phyloP scores from a whole-genome alignment of 2,329 filamentous ascomycete species.

The Talaromyces sp. region DNA sequence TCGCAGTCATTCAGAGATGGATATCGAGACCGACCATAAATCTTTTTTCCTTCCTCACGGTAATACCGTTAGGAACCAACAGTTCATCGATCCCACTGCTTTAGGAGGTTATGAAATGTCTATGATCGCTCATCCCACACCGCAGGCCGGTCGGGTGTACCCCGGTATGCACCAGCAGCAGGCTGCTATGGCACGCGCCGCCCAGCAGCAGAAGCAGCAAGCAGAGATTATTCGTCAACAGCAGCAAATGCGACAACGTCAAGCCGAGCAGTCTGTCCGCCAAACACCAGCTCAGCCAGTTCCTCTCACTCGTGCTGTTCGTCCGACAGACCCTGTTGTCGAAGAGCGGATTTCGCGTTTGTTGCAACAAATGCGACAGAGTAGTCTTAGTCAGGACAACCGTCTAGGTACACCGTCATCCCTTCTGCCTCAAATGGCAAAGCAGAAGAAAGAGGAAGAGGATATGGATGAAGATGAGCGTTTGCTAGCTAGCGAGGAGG shows the following conservation, averaged over 20 bases:
- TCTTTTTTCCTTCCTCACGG: conserved; percentile 59
- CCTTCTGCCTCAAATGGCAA: conserved; percentile 65
- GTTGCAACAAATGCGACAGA: conserved; percentile 84
- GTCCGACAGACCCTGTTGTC: conserved; percentile 64
- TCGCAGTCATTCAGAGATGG: conserved; percentile 57
- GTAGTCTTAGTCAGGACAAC: conserved; percentile 45
- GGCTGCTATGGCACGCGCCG: conserved; percentile 73
- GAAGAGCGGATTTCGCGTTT: conserved; percentile 94
- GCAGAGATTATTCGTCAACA: conserved; percentile 58
- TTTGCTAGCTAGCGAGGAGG: conserved; percentile 90
- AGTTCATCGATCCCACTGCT: conserved; percentile 71
- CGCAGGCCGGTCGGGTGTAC: conserved; percentile 72
- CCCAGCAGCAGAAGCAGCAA: conserved; percentile 61
- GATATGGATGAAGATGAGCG: conserved; percentile 99
- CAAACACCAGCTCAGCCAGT: conserved; percentile 22
- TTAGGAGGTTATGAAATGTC: conserved; percentile 64
- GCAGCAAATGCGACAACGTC: conserved; percentile 26
- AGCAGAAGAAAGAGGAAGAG: conserved; percentile 87
- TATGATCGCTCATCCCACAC: conserved; percentile 44
- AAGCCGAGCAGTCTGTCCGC: conserved; percentile 31
- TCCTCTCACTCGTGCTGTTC: conserved; percentile 35
- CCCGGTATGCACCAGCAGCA: conserved; percentile 91
- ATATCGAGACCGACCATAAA: conserved; percentile 69
- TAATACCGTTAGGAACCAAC: conserved; percentile 38
- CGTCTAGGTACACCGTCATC: conserved; percentile 36